Percentiles rank a stretch among this genome's conserved stretches.
These are phyloP conservation scores for Podaxis mareebaensis DNA, from an alignment of 768 basidiomycete genomes.

Conservation along the genomic window DNA sequence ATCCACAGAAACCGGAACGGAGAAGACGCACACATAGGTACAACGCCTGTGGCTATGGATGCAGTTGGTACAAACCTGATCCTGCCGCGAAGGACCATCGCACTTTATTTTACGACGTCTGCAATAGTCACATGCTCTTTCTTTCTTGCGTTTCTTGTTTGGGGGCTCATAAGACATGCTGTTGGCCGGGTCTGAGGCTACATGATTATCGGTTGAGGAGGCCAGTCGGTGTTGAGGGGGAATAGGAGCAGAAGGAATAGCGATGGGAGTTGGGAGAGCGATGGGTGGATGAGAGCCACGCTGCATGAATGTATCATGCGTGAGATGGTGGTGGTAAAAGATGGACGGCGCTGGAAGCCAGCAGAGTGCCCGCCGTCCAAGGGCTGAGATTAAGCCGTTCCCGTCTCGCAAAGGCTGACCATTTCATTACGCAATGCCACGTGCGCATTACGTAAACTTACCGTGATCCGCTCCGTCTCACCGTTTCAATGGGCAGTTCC, in stretches of 20 bases:
- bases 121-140: slow-evolving; percentile 62
- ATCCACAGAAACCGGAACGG: neutral
- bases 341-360: neutral
- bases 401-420: slow-evolving; percentile 1
- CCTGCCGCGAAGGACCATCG: slow-evolving; percentile 53
- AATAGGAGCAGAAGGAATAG: slow-evolving; percentile 11
- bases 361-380: neutral
- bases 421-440: slow-evolving; percentile 13
- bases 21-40: slow-evolving; percentile 54
- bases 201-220: neutral
- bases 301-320: slow-evolving; percentile 5
- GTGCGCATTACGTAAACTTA: neutral
- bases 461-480: slow-evolving; percentile 2
- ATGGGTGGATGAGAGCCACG: slow-evolving; percentile 2
- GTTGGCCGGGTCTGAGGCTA: neutral
- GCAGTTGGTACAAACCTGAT: slow-evolving; percentile 61
- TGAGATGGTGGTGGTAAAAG: neutral
- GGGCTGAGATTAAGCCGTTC: neutral
- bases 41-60: slow-evolving; percentile 49
- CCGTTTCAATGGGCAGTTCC: neutral
- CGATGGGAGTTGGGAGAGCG: slow-evolving; percentile 13
- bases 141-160: slow-evolving; percentile 45
- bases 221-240: neutral
- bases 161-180: slow-evolving; percentile 10
- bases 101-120: slow-evolving; percentile 60